A percentile compares a stretch with the other conserved stretches of the same genome.
phyloP scores from a whole-genome alignment of 257 asterid genomes.

The Penstemon davidsonii region DNA sequence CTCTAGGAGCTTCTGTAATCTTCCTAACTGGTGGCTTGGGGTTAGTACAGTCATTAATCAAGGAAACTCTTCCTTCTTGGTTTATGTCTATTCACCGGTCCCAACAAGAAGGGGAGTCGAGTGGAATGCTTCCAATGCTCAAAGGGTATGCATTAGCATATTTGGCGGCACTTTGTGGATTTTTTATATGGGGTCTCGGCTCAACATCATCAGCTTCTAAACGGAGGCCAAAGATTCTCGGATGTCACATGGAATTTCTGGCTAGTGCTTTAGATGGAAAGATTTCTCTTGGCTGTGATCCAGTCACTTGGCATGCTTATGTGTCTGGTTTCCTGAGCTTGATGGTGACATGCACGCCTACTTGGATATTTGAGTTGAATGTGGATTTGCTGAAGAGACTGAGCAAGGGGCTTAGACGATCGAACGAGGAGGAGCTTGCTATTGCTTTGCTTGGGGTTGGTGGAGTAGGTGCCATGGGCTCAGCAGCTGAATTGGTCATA shows the following conservation, averaged over 20 bases:
- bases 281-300: conserved; percentile 80
- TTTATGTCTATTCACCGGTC: conserved; percentile 62
- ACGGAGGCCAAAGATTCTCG: conserved; percentile 64
- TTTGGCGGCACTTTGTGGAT: conserved; percentile 66
- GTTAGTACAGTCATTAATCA: conserved; percentile 71
- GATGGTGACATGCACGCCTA: conserved; percentile 67
- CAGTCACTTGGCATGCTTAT: conserved; percentile 89
- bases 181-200: conserved; percentile 77
- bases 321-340: conserved; percentile 73
- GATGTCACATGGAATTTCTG: conserved; percentile 74
- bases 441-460: conserved; percentile 76
- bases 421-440: conserved; percentile 85
- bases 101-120: conserved; percentile 37
- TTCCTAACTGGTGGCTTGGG: conserved; percentile 85
- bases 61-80: conserved; percentile 95
- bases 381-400: conserved; percentile 61
- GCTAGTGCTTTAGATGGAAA: conserved; percentile 74
- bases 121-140: conserved; percentile 57
- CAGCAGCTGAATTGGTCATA: conserved; percentile 74
- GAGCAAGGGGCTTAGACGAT: conserved; percentile 63
- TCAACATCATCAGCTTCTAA: conserved; percentile 62
- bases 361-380: conserved; percentile 71
- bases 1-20: conserved; percentile 74
- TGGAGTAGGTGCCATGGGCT: conserved; percentile 74
- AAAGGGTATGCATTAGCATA: conserved; percentile 83